Evolutionary conservation across 2,329 filamentous ascomycete genomes (phyloP), one percentile per base, ranked within the genome.

Genomic region (Fusarium penzigii): DNA sequence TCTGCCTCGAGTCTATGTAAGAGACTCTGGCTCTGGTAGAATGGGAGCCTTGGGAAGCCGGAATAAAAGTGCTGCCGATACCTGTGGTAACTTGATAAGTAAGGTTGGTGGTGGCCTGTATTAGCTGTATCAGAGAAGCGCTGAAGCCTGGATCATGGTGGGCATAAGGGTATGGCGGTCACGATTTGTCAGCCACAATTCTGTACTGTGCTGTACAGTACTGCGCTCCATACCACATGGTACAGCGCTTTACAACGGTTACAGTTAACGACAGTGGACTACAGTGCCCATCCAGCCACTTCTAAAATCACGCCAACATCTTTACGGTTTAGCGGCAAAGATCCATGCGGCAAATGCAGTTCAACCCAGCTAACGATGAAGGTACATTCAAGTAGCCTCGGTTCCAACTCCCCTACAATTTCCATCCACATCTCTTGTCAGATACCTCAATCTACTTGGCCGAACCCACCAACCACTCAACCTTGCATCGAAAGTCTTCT

Each of bases 401-500:
- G 10, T 36, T 11, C 32, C 13, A 36, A 9, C 32, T 12, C 32
- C 32, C 10, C 10, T 14, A 36, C 10, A 25, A 25, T 7, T 25
- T 25, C 20, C 4, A 25, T 25, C 20, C 7, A 25, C 20, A 25
- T 25, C 16, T 13, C 17, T 42, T 16, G 34, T 16, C 17, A 43
- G 34, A n/a, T 45, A 56, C 52, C 17, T 42, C 3, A 2, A 25
- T 44, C 48, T 49, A 56, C 48, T 46, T 46, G 42, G 42, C 34
- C 41, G n/a, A n/a, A 38, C 51, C 39, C 48, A 17, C 48, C 44
- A 59, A 41, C 17, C 25, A 44, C 20, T 56, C 57, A 58, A 49
- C 55, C 55, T 43, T 58, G 53, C 52, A 56, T 59, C 56, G 57
- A 43, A 49, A 48, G 54, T 42, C 52, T 59, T 62, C 53, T 52